Conservation (phyloP, 2,329 filamentous ascomycete species). For the Mollisia scopiformis region DNA sequence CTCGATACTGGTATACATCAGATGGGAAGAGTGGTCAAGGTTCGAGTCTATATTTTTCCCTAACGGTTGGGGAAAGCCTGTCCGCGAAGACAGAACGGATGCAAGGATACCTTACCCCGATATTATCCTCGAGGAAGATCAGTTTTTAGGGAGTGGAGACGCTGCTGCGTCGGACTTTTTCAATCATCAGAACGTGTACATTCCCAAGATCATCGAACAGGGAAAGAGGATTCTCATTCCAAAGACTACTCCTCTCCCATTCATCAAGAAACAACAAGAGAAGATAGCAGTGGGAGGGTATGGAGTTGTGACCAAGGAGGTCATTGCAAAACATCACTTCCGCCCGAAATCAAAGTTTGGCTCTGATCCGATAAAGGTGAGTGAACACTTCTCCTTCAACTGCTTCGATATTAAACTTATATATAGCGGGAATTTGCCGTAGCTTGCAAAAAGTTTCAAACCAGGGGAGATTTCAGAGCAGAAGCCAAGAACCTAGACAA, state of each 20-base stretch:
- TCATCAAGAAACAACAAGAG: background rate
- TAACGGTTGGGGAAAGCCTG: background rate
- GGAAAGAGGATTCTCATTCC: background rate
- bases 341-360: background rate
- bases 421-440: background rate
- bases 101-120: background rate
- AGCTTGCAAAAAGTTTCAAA: slow-evolving; percentile 9
- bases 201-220: slow-evolving; percentile 9
- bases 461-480: slow-evolving; percentile 5
- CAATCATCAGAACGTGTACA: background rate
- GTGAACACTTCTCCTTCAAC: background rate
- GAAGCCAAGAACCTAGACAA: slow-evolving; percentile 7
- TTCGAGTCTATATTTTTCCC: slow-evolving; percentile 11
- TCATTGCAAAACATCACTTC: slow-evolving; percentile 7
- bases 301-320: slow-evolving; percentile 9
- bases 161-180: background rate
- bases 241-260: slow-evolving; percentile 4
- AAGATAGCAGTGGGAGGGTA: background rate
- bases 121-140: background rate
- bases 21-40: slow-evolving; percentile 11
- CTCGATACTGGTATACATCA: slow-evolving; percentile 17
- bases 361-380: no score
- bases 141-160: background rate
- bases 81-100: slow-evolving; percentile 2
- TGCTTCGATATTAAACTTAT: background rate